Evolutionary conservation across 108 stramenopile species (phyloP).

Genomic region (Cyclostephanos tholiformis): DNA sequence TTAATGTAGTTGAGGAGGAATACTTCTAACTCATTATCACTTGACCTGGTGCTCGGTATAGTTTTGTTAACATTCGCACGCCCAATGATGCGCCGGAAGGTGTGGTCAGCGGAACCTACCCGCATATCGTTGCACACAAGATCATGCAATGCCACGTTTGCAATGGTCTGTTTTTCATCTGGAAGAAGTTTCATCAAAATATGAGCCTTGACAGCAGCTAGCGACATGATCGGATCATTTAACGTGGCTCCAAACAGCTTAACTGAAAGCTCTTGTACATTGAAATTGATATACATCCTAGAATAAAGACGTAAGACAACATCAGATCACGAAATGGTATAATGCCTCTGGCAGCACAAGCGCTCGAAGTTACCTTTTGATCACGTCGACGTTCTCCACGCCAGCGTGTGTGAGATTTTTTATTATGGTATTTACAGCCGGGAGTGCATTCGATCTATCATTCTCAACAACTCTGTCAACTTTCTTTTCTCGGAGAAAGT

Average conservation of each 20-base stretch:
- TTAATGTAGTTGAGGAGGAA: conserved; percentile 67
- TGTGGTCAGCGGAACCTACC: conserved; percentile 33
- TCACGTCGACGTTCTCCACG: conserved; percentile 49
- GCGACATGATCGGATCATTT: conserved; percentile 56
- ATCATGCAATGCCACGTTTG: conserved; percentile 62
- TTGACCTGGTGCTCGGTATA: background rate
- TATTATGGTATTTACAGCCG: conserved; percentile 22
- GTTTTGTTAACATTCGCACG: conserved; percentile 27
- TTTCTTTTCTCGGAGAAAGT: conserved; percentile 60
- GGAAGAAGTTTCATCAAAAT: conserved; percentile 54
- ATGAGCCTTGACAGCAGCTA: conserved; percentile 65
- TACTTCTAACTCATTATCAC: conserved; percentile 35
- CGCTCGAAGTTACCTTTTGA: conserved; percentile 13
- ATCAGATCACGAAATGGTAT: background rate
- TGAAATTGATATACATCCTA: conserved; percentile 60
- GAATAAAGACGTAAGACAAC: background rate
- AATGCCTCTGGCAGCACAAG: background rate
- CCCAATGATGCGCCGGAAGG: conserved; percentile 66
- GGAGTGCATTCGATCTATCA: conserved; percentile 9
- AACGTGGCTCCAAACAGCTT: conserved; percentile 48
- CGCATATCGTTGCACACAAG: conserved; percentile 74
- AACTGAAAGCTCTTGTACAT: conserved; percentile 59
- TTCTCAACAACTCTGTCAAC: conserved; percentile 7
- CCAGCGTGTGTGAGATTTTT: conserved; percentile 73
- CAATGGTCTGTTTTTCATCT: conserved; percentile 49